These are phyloP conservation scores for Chlamydomonas urium DNA, from an alignment of 139 green algal species.

Conservation along the genomic window DNA sequence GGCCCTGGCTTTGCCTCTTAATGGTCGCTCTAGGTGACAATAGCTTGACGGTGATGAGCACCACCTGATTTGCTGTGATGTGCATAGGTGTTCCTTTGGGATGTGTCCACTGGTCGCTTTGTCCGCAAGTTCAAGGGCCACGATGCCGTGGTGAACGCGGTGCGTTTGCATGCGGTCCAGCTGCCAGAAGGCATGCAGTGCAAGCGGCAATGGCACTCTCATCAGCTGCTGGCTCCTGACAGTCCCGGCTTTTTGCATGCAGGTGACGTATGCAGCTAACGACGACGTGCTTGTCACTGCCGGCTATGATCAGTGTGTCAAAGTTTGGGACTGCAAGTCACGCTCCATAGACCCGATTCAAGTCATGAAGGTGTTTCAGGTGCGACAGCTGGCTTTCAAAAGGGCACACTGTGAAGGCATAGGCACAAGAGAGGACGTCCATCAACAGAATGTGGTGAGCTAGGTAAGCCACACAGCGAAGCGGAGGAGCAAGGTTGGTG, in stretches of 20 bases:
- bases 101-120: constrained; percentile 76
- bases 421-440: too few species aligned
- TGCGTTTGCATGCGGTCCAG: too few species aligned
- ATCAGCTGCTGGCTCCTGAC: too few species aligned
- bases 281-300: constrained; percentile 75
- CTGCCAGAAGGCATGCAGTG: too few species aligned
- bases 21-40: neutral
- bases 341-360: constrained; percentile 75
- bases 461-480: too few species aligned
- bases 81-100: constrained; percentile 84
- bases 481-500: too few species aligned
- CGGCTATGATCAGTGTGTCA: constrained; percentile 84
- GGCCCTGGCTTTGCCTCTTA: neutral
- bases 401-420: too few species aligned
- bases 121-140: constrained; percentile 88
- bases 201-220: too few species aligned
- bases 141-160: constrained; percentile 74
- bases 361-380: constrained; percentile 70
- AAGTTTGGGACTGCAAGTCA: constrained; percentile 87
- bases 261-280: constrained; percentile 62
- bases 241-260: too few species aligned
- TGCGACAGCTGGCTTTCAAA: too few species aligned
- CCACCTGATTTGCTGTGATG: neutral
- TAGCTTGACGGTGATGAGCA: neutral
- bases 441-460: too few species aligned